Conservation (phyloP, 78 protist genomes). For the Bodo saltans region DNA sequence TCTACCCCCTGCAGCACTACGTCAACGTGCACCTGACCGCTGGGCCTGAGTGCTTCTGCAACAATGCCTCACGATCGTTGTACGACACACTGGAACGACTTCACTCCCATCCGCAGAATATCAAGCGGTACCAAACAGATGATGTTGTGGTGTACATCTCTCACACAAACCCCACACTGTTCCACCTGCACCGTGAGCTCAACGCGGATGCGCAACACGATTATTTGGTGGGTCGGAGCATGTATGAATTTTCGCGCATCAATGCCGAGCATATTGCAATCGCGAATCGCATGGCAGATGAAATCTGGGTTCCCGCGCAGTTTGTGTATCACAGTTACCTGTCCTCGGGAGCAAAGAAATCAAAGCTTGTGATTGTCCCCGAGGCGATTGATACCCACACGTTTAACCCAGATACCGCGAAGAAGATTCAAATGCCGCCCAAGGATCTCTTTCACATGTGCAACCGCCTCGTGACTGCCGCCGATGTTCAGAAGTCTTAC, state of each 20-base stretch:
- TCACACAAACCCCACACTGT: conserved; percentile 13
- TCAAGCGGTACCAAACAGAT: too few relatives aligned
- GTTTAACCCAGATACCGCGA: neutral
- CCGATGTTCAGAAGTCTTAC: neutral
- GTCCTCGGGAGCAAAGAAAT: neutral
- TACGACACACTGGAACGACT: too few relatives aligned
- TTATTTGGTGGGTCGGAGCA: conserved; percentile 22
- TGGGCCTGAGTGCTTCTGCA: neutral
- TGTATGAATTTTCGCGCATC: conserved; percentile 11
- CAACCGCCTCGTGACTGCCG: neutral
- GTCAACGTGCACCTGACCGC: neutral
- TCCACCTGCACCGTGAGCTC: neutral
- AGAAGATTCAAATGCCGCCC: neutral
- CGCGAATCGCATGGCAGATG: neutral
- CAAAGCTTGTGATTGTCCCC: neutral
- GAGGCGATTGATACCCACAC: conserved; percentile 13
- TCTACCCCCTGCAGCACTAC: neutral
- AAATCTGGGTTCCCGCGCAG: conserved; percentile 14
- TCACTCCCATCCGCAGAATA: too few relatives aligned
- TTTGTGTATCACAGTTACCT: too few relatives aligned
- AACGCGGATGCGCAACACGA: neutral
- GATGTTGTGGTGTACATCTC: neutral
- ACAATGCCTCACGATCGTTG: too few relatives aligned
- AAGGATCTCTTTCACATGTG: neutral
- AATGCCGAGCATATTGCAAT: neutral